Evolutionary conservation across 1,139 yeast genomes (phyloP), one percentile per base, ranked within the genome.

Genomic region (Geotrichum restrictum): DNA sequence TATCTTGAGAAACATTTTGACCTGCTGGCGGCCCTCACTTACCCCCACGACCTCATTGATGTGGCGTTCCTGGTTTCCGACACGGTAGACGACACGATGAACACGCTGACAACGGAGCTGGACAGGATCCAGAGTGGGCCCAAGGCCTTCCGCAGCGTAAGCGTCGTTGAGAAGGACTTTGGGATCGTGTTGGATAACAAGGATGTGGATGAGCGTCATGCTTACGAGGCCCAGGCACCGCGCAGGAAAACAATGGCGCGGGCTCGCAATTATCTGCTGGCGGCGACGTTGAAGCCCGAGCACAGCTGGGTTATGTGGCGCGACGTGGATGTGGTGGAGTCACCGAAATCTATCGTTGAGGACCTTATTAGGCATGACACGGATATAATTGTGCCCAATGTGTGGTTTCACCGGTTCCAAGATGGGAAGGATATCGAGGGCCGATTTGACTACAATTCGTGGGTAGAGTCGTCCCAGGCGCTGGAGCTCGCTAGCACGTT

Each of bases 301-400:
- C 96, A 88, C 68, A 83, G 94, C 1, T 88, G 96, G 96, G 95
- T 88, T 10, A 85, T 87, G 66, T 88, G 96, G 96, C 77, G 96
- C 69, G 96, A 88, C 67, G 96, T 82, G 1, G 96, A 88, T 66
- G 83, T 88, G 52, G 95, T 87, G 63, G 78, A 88, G 29, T 82
- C 88, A 62, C 95, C 95, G 0, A 86, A 88, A 16, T 75, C 84
- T 45, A 84, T 88, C 45, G 80, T 88, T 58, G 87, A 88, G 67
- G 87, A 82, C 64, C 73, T 88, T 68, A 88, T 87, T 89, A 76
- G 78, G 59, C 78, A 76, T 57, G 80, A 82, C 60, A 83, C 78
- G 62, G 96, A 88, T 66, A 87, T 88, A 13, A 77, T 88, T 68
- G 95, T 88, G 10, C 96, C 96, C 13, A 88, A 88, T 64, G 93